A percentile compares a stretch with the other conserved stretches of the same genome.
Conservation (phyloP, 495 filamentous ascomycete species). For the Daldinia vernicosa region DNA sequence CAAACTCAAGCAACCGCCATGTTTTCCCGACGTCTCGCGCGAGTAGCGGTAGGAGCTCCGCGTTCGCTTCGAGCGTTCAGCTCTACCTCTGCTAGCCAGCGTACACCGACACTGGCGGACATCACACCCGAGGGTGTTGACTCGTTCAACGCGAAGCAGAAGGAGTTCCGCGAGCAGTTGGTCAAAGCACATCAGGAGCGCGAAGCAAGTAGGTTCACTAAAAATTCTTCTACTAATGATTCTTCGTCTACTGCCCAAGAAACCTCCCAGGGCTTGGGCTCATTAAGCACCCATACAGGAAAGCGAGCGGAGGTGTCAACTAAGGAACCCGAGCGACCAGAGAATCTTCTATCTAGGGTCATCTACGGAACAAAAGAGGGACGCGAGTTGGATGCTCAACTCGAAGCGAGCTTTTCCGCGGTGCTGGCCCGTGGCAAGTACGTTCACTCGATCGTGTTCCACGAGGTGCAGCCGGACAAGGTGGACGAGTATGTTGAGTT, state of each 20-base stretch:
- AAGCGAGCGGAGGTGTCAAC: conserved; percentile 55
- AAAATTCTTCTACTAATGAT: conserved; percentile 59
- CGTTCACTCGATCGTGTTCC: conserved; percentile 96
- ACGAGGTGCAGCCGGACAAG: conserved; percentile 93
- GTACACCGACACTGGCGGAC: conserved; percentile 84
- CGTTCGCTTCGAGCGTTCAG: conserved; percentile 66
- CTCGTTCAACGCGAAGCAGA: conserved; percentile 81
- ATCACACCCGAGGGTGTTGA: conserved; percentile 71
- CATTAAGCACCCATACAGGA: conserved; percentile 70
- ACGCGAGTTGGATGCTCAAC: conserved; percentile 88
- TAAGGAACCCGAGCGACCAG: conserved; percentile 56
- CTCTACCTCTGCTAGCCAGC: conserved; percentile 60
- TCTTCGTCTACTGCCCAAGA: conserved; percentile 54
- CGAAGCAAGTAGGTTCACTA: conserved; percentile 76
- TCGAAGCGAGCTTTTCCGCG: conserved; percentile 93
- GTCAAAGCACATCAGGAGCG: conserved; percentile 78
- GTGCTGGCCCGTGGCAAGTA: conserved; percentile 96
- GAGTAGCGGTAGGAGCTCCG: conserved; percentile 57
- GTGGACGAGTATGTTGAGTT: conserved; percentile 94
- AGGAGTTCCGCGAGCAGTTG: conserved; percentile 84
- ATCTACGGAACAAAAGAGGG: conserved; percentile 98
- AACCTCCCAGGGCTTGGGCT: conserved; percentile 64
- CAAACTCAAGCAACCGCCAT: conserved; percentile 38
- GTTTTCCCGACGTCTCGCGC: conserved; percentile 51
- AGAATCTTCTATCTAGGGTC: conserved; percentile 69